These are phyloP conservation scores for Arabis alpina DNA, from an alignment of 345 rosid genomes.

Conservation along the genomic window DNA sequence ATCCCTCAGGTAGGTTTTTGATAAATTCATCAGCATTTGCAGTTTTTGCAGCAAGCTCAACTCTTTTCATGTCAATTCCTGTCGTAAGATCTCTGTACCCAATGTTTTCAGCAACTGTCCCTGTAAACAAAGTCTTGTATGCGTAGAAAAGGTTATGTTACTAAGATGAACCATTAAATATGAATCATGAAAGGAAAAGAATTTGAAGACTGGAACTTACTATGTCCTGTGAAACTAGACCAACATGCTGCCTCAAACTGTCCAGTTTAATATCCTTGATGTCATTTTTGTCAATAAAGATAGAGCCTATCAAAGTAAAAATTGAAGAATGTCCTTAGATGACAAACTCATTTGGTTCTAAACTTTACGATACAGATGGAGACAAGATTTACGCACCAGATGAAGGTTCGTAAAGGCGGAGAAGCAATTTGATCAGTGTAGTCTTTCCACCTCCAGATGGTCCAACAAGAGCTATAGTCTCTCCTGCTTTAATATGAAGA, in stretches of 20 bases:
- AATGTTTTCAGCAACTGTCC: constrained; percentile 93
- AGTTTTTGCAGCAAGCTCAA: constrained; percentile 67
- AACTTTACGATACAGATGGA: constrained; percentile 13
- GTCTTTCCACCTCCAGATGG: constrained; percentile 99
- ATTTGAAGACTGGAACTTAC: constrained; percentile 50
- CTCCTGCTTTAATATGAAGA: constrained; percentile 90
- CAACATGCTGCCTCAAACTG: constrained; percentile 80
- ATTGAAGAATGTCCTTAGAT: constrained; percentile 2
- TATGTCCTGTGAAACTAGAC: constrained; percentile 94
- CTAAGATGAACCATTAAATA: constrained; percentile 29
- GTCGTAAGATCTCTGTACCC: constrained; percentile 79
- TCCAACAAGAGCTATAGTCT: constrained; percentile 87
- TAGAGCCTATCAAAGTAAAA: constrained; percentile 53
- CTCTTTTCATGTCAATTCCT: constrained; percentile 74
- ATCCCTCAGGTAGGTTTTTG: constrained; percentile 74
- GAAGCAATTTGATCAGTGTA: constrained; percentile 90
- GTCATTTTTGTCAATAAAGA: constrained; percentile 67
- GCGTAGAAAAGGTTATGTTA: constrained; percentile 26
- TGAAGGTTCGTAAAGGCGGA: constrained; percentile 82
- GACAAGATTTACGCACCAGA: constrained; percentile 53
- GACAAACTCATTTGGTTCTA: constrained; percentile 5
- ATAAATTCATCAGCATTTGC: constrained; percentile 95
- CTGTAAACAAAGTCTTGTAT: constrained; percentile 80
- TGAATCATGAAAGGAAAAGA: constrained; percentile 5
- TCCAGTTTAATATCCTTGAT: constrained; percentile 61